Evolutionary conservation across 495 filamentous ascomycete species (phyloP).

Genomic region (Penicillium cinerascens): DNA sequence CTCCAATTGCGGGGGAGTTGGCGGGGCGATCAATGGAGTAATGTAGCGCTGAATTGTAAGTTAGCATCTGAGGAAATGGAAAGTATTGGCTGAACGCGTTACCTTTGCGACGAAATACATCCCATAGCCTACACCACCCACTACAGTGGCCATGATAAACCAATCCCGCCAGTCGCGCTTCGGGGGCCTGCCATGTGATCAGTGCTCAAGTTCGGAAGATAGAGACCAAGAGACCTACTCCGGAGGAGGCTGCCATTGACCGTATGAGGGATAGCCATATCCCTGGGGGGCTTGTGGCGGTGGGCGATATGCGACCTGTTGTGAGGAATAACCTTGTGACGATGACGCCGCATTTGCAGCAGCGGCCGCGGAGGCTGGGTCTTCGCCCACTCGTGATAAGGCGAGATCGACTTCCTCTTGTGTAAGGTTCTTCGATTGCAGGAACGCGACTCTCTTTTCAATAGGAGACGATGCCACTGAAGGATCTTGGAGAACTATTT

Average conservation of each 20-base stretch:
- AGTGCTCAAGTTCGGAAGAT: constrained; percentile 5
- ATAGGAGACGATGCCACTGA: constrained; percentile 85
- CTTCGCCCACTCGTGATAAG: constrained; percentile 67
- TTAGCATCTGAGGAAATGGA: neutral
- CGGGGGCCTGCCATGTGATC: constrained; percentile 43
- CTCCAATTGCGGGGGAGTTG: constrained; percentile 87
- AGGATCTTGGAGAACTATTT: constrained; percentile 85
- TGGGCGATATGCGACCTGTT: constrained; percentile 50
- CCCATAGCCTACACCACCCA: constrained; percentile 80
- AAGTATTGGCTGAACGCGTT: neutral
- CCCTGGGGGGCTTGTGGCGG: constrained; percentile 55
- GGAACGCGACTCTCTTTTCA: constrained; percentile 87
- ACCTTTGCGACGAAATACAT: constrained; percentile 86
- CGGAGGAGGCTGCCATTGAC: constrained; percentile 68
- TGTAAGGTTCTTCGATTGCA: constrained; percentile 95
- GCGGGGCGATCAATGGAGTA: constrained; percentile 82
- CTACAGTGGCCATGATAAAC: constrained; percentile 96
- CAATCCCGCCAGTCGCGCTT: constrained; percentile 95
- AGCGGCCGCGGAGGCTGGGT: constrained; percentile 38
- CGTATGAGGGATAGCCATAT: constrained; percentile 66
- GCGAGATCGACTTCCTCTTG: constrained; percentile 89
- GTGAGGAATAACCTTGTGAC: constrained; percentile 45
- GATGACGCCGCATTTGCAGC: constrained; percentile 30
- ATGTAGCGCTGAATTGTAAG: constrained; percentile 68
- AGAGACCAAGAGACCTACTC: constrained; percentile 40